Percentiles rank a stretch among this genome's conserved stretches.
Conservation (phyloP, 768 basidiomycete genomes). For the Suillus americanus region DNA sequence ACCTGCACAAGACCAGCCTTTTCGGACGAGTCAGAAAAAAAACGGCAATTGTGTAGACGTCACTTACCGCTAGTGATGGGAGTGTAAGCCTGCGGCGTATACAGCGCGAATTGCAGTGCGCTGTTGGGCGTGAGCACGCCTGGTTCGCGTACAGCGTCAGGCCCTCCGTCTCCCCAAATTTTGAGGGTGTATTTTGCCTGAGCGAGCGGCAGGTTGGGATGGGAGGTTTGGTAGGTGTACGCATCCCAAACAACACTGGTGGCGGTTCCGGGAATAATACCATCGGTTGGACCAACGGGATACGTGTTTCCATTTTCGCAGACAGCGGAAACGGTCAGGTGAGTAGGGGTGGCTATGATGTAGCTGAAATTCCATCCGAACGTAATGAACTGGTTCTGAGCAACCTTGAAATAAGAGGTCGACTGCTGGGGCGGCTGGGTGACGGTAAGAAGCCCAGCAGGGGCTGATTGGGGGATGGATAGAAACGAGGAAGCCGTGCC, state of each 20-base stretch:
- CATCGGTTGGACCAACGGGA: conserved; percentile 77
- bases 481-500: conserved; percentile 10
- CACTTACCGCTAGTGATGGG: conserved; percentile 52
- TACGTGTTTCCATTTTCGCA: conserved; percentile 90
- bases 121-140: conserved; percentile 73
- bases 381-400: conserved; percentile 68
- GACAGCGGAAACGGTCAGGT: conserved; percentile 77
- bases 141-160: conserved; percentile 51
- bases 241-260: conserved; percentile 80
- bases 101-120: conserved; percentile 78
- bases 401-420: conserved; percentile 89
- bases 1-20: conserved; percentile 58
- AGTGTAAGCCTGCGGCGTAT: conserved; percentile 74
- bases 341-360: conserved; percentile 66
- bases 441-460: conserved; percentile 67
- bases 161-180: conserved; percentile 82
- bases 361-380: conserved; percentile 91
- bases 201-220: conserved; percentile 65
- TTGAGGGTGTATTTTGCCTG: conserved; percentile 75
- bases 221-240: conserved; percentile 63
- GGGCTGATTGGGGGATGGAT: conserved; percentile 49
- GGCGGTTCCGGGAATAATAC: conserved; percentile 67
- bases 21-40: background rate
- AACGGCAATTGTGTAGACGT: background rate
- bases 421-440: conserved; percentile 81